A percentile compares a stretch with the other conserved stretches of the same genome.
phyloP scores from a whole-genome alignment of 2,329 filamentous ascomycete species.

The Dactylellina leptospora region DNA sequence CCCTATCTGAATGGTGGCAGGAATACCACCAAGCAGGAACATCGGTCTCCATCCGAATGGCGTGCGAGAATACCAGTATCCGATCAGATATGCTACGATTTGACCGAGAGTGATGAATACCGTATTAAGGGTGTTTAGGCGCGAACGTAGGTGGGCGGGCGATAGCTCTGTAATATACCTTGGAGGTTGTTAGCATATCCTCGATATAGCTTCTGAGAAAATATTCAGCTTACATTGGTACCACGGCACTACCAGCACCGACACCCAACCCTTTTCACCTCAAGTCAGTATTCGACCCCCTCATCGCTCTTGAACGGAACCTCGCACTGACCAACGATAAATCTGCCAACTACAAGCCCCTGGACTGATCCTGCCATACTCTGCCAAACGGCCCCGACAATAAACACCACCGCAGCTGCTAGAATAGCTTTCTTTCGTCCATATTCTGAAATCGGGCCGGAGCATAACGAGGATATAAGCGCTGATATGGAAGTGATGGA shows the following conservation, averaged over 20 bases:
- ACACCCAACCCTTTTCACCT: slow-evolving; percentile 70
- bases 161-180: slow-evolving; percentile 85
- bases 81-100: slow-evolving; percentile 84
- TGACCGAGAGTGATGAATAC: slow-evolving; percentile 88
- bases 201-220: neutral
- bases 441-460: slow-evolving; percentile 71
- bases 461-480: slow-evolving; percentile 70
- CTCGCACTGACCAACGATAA: slow-evolving; percentile 66
- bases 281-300: neutral
- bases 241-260: slow-evolving; percentile 80
- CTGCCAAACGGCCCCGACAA: slow-evolving; percentile 73
- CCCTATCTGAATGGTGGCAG: slow-evolving; percentile 75
- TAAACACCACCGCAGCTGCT: slow-evolving; percentile 72
- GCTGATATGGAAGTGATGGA: slow-evolving; percentile 75
- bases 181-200: slow-evolving; percentile 11
- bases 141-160: slow-evolving; percentile 77
- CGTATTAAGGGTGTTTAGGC: slow-evolving; percentile 81
- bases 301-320: neutral
- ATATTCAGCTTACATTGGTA: slow-evolving; percentile 69
- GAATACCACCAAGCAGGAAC: slow-evolving; percentile 83
- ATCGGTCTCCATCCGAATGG: slow-evolving; percentile 82
- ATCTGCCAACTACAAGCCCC: slow-evolving; percentile 73
- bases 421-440: slow-evolving; percentile 71
- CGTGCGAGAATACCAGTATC: slow-evolving; percentile 68
- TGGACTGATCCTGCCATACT: slow-evolving; percentile 68